These are phyloP conservation scores for Cladophialophora yegresii DNA, from an alignment of 2,329 filamentous ascomycete species.

Conservation along the genomic window DNA sequence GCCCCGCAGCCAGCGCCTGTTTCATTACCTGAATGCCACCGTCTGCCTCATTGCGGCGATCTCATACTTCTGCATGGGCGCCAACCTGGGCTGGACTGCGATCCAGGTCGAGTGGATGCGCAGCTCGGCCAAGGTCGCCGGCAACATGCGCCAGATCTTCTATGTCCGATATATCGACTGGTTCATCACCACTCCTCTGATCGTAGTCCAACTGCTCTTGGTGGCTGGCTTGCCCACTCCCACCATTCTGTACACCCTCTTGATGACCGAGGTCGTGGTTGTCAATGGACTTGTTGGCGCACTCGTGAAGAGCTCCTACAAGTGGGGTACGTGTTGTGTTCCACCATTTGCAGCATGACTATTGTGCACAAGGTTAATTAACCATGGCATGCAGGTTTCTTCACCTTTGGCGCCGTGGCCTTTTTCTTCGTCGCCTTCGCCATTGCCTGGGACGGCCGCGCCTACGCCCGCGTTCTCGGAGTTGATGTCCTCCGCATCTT, in stretches of 20 bases:
- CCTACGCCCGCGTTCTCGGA: conserved; percentile 59
- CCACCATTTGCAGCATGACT: conserved; percentile 35
- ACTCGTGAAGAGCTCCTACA: conserved; percentile 63
- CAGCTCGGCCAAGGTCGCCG: conserved; percentile 49
- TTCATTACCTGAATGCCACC: conserved; percentile 36
- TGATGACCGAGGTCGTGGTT: conserved; percentile 68
- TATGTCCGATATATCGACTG: conserved; percentile 68
- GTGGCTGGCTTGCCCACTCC: conserved; percentile 66
- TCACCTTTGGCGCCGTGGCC: conserved; percentile 56
- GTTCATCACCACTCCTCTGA: conserved; percentile 64
- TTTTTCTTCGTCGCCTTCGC: conserved; percentile 64
- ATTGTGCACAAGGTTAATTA: not conserved
- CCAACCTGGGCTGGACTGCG: conserved; percentile 64
- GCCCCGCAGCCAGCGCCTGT: conserved; percentile 30
- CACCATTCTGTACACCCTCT: conserved; percentile 62
- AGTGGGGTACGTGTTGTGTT: conserved; percentile 48
- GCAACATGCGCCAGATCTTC: conserved; percentile 63
- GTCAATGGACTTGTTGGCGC: conserved; percentile 67
- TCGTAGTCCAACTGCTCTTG: conserved; percentile 64
- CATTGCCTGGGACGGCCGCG: conserved; percentile 58
- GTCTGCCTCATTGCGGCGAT: conserved; percentile 47
- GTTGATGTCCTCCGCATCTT: conserved; percentile 57
- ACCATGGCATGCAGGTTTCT: conserved; percentile 51
- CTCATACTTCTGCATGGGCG: conserved; percentile 68
- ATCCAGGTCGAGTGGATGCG: conserved; percentile 63